A percentile compares a stretch with the other conserved stretches of the same genome.
phyloP scores from a whole-genome alignment of 2,329 filamentous ascomycete species.

The Bretziella fagacearum region DNA sequence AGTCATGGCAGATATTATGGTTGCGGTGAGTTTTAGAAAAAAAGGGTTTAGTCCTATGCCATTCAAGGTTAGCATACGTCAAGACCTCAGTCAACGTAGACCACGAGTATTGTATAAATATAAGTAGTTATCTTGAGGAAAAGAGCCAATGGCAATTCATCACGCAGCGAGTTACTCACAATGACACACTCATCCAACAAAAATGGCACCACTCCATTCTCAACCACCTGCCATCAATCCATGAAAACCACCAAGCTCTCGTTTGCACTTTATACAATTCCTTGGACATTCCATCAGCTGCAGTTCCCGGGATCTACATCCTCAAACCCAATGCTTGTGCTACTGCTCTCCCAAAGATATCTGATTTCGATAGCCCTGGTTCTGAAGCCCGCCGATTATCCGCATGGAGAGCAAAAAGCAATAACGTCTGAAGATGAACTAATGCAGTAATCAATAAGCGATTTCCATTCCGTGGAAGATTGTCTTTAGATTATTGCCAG shows the following conservation, averaged over 20 bases:
- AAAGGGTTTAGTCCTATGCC: constrained; percentile 43
- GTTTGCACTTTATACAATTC: no score
- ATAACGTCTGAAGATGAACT: constrained; percentile 48
- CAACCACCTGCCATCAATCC: no score
- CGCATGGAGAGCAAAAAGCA: constrained; percentile 49
- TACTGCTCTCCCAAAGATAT: constrained; percentile 43
- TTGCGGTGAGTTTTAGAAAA: constrained; percentile 30
- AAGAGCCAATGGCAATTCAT: no score
- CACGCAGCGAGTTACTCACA: no score
- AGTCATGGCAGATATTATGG: constrained; percentile 21
- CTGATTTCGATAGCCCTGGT: constrained; percentile 32
- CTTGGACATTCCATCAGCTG: no score
- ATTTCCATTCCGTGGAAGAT: neutral
- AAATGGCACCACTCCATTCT: no score
- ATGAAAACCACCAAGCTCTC: no score
- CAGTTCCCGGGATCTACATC: no score
- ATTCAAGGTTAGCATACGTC: neutral
- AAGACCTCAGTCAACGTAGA: neutral
- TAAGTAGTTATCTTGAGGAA: no score
- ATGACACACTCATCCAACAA: no score
- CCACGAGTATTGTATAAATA: no score
- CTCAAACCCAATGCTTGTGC: no score
- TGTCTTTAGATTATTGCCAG: constrained; percentile 29
- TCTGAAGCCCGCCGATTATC: constrained; percentile 35
- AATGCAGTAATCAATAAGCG: neutral